phyloP scores from a whole-genome alignment of 75 land plant genomes.

The Pinus tabuliformis region DNA sequence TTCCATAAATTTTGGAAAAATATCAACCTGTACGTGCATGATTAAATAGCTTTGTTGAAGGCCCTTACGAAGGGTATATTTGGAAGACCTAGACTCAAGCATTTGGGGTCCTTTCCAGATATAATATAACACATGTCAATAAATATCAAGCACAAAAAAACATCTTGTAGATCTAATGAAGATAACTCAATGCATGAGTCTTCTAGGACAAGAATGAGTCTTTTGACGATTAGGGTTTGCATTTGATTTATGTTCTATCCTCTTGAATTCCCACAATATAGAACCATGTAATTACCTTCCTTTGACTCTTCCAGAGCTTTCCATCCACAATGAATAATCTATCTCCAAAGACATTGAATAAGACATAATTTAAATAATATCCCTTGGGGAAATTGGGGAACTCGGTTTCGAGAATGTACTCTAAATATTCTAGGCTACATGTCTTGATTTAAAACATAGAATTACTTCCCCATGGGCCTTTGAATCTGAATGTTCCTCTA shows the following conservation, averaged over 20 bases:
- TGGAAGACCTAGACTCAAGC: slow-evolving; percentile 50
- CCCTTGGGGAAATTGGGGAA: too few species aligned
- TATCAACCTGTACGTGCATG: slow-evolving; percentile 40
- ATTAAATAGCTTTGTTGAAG: slow-evolving; percentile 70
- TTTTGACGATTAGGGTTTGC: slow-evolving; percentile 38
- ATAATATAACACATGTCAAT: slow-evolving; percentile 79
- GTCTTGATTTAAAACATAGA: too few species aligned
- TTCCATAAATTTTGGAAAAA: too few species aligned
- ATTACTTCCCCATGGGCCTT: too few species aligned
- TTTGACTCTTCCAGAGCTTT: slow-evolving; percentile 7
- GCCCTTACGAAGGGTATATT: slow-evolving; percentile 66
- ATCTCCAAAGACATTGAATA: too few species aligned
- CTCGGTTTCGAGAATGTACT: too few species aligned
- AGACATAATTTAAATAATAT: too few species aligned
- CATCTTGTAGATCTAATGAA: slow-evolving; percentile 46
- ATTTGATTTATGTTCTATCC: slow-evolving; percentile 33
- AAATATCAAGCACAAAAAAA: slow-evolving; percentile 63
- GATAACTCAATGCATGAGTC: background rate
- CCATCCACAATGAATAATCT: slow-evolving; percentile 25
- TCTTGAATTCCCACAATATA: slow-evolving; percentile 50
- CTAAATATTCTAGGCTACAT: too few species aligned
- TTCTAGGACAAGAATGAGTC: slow-evolving; percentile 49
- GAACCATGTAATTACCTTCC: slow-evolving; percentile 29
- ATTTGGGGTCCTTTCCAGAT: slow-evolving; percentile 73
- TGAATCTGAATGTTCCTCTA: too few species aligned